Conservation (phyloP, 495 filamentous ascomycete species). For the Aspergillus bridgeri region DNA sequence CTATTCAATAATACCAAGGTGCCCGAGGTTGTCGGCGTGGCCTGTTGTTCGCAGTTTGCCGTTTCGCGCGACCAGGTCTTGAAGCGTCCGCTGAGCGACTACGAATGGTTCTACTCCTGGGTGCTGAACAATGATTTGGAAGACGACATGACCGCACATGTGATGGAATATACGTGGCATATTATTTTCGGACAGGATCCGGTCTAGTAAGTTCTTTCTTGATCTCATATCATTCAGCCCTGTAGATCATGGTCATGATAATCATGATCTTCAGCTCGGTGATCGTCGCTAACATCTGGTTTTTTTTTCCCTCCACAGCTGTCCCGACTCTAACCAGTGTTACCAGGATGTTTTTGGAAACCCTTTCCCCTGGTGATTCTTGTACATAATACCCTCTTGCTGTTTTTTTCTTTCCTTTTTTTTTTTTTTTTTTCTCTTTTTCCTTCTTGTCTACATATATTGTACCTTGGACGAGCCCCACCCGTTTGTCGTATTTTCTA, state of each 20-base stretch:
- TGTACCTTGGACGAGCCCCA: background rate
- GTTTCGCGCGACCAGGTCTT: conserved; percentile 54
- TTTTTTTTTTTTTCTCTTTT: conserved; percentile 12
- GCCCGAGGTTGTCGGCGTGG: conserved; percentile 46
- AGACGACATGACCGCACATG: conserved; percentile 42
- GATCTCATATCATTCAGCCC: too few relatives aligned
- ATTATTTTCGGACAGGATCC: conserved; percentile 52
- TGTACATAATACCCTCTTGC: conserved; percentile 12
- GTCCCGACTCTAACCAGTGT: conserved; percentile 43
- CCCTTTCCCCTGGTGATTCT: conserved; percentile 23
- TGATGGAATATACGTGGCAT: conserved; percentile 56
- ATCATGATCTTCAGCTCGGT: background rate
- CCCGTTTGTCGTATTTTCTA: background rate
- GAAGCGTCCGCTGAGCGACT: conserved; percentile 47
- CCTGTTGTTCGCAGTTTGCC: conserved; percentile 70
- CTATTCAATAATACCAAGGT: conserved; percentile 42
- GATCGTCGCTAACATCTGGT: too few relatives aligned
- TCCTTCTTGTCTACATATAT: conserved; percentile 6
- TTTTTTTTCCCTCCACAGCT: conserved; percentile 23
- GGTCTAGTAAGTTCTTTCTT: conserved; percentile 38
- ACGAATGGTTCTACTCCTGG: conserved; percentile 58
- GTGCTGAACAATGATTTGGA: conserved; percentile 47
- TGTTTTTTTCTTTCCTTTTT: conserved; percentile 10
- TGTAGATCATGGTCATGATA: conserved; percentile 2
- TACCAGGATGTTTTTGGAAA: conserved; percentile 47